Conservation (phyloP, 129 eudicot genomes). For the Gnaphalium uliginosum region DNA sequence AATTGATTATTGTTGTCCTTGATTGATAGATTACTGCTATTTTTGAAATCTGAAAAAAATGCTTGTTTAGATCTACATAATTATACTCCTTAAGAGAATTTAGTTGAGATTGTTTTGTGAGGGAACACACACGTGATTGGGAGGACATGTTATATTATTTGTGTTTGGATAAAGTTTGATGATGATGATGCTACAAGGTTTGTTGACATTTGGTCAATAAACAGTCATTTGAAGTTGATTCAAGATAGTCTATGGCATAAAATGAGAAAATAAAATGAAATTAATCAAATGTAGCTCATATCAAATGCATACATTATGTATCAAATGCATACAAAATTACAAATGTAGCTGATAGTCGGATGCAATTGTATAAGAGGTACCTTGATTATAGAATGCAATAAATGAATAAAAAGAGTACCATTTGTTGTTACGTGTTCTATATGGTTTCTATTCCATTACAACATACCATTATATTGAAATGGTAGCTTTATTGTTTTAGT, state of each 20-base stretch:
- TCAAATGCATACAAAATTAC: not conserved
- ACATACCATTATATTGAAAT: not conserved
- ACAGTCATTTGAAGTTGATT: not conserved
- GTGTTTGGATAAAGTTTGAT: not conserved
- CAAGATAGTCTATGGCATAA: not conserved
- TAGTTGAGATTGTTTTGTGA: not conserved
- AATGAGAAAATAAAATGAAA: not conserved
- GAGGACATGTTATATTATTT: not conserved
- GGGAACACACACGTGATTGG: too few relatives aligned
- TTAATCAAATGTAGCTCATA: not conserved
- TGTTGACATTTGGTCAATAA: not conserved
- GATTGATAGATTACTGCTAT: not conserved
- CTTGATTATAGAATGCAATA: not conserved
- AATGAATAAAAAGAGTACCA: not conserved
- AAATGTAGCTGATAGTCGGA: not conserved
- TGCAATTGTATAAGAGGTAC: not conserved
- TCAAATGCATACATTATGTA: not conserved
- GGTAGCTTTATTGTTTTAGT: not conserved
- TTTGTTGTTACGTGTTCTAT: not conserved
- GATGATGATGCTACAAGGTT: not conserved
- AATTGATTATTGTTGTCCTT: not conserved
- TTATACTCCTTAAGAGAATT: not conserved
- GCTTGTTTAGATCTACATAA: conserved; percentile 11
- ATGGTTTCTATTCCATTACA: too few relatives aligned
- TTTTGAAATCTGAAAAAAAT: not conserved